Conservation (phyloP, 306 rosid genomes). For the Vicia villosa region DNA sequence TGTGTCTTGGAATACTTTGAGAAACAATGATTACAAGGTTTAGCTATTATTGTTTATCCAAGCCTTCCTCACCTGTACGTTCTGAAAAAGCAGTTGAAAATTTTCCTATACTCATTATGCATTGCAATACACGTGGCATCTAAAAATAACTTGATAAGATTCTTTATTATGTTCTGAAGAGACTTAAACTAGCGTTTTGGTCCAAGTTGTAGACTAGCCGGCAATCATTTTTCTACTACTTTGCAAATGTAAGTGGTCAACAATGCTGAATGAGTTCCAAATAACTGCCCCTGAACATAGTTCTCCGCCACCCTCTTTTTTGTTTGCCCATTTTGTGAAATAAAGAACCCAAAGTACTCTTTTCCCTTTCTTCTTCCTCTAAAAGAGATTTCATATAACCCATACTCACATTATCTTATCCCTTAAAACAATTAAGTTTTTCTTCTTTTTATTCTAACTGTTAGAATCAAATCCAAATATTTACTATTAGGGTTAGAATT, state of each 20-base stretch:
- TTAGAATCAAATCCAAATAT: no score
- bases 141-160: conserved; percentile 27
- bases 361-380: background rate
- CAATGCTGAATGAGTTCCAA: conserved; percentile 28
- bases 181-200: conserved; percentile 5
- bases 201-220: conserved; percentile 24
- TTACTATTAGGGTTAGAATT: no score
- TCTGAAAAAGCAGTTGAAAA: background rate
- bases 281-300: conserved; percentile 6
- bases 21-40: conserved; percentile 6
- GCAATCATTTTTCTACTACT: conserved; percentile 12
- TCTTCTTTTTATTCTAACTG: background rate
- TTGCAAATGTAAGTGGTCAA: background rate
- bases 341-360: background rate
- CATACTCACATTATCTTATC: conserved; percentile 1
- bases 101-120: conserved; percentile 8
- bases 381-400: background rate
- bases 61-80: conserved; percentile 17
- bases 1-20: conserved; percentile 4
- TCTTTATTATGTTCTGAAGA: conserved; percentile 16
- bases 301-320: background rate
- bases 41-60: conserved; percentile 12
- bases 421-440: background rate
- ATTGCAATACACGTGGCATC: conserved; percentile 8
- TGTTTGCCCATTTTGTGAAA: conserved; percentile 20